These are phyloP conservation scores for Linnemannia schmuckeri DNA, from an alignment of 192 early-diverging fungal genomes.

Conservation along the genomic window DNA sequence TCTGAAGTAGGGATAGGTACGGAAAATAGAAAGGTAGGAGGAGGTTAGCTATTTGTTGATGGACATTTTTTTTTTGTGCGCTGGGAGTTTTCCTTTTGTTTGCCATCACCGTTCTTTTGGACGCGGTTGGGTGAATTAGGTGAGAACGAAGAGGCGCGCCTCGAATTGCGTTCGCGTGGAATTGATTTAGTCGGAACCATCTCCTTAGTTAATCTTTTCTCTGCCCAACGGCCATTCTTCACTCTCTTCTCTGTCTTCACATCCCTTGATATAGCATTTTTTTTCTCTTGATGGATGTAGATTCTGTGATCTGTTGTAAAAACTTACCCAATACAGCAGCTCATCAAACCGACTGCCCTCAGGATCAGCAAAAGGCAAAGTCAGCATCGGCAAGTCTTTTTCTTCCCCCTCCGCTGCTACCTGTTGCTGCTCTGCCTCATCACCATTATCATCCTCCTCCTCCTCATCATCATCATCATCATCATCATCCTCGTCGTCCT, in stretches of 20 bases:
- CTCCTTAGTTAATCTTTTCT: too few species aligned
- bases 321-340: constrained; percentile 27
- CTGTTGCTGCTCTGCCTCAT: neutral
- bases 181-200: too few species aligned
- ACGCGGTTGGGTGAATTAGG: too few species aligned
- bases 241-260: too few species aligned
- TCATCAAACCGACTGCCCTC: constrained; percentile 17
- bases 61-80: too few species aligned
- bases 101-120: too few species aligned
- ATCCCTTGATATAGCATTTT: too few species aligned
- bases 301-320: neutral
- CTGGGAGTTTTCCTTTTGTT: too few species aligned
- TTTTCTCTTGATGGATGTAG: too few species aligned
- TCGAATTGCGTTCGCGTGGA: too few species aligned
- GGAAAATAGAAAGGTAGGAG: neutral
- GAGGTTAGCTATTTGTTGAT: neutral
- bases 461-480: neutral
- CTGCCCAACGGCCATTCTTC: too few species aligned
- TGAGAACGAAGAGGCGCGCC: too few species aligned
- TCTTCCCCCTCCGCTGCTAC: neutral
- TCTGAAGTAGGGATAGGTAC: neutral
- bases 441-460: neutral
- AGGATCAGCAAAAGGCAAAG: neutral
- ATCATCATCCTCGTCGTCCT: neutral
- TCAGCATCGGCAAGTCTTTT: neutral